Evolutionary conservation across 1,284 basidiomycete genomes (phyloP).

Genomic region (Tilletia indica): DNA sequence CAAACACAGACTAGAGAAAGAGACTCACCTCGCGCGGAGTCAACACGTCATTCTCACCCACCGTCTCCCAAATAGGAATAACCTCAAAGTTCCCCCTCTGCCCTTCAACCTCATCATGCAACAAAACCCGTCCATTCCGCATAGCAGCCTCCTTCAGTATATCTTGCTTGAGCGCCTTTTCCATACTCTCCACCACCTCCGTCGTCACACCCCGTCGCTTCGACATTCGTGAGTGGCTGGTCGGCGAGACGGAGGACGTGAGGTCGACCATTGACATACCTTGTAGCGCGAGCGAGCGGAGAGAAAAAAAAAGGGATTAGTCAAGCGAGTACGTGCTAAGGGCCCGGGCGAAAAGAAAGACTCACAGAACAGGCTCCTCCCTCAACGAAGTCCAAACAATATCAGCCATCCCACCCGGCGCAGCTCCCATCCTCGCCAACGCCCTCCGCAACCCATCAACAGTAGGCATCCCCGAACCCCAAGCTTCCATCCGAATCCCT

Average conservation of each 20-base stretch:
- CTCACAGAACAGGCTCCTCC: conserved; percentile 48
- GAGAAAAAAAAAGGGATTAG: neutral
- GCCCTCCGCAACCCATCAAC: conserved; percentile 51
- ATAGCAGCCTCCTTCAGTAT: conserved; percentile 75
- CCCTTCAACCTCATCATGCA: conserved; percentile 87
- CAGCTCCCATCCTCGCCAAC: conserved; percentile 48
- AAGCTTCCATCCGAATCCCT: conserved; percentile 34
- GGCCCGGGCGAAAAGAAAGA: neutral
- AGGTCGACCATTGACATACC: conserved; percentile 70
- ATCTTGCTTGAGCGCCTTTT: conserved; percentile 82
- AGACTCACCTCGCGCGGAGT: conserved; percentile 76
- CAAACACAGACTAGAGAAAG: neutral
- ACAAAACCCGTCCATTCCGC: no score
- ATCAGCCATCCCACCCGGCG: conserved; percentile 31
- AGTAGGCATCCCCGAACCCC: conserved; percentile 54
- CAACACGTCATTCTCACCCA: conserved; percentile 81
- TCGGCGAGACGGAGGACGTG: conserved; percentile 80
- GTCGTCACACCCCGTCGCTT: conserved; percentile 85
- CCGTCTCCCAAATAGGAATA: conserved; percentile 72
- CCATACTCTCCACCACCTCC: conserved; percentile 88
- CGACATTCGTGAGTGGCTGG: conserved; percentile 55
- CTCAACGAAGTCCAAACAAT: conserved; percentile 53
- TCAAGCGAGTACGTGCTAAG: neutral
- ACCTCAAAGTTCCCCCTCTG: conserved; percentile 77
- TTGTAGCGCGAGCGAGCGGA: no score